Base-by-base conservation (phyloP, 2,329 filamentous ascomycete genomes). In the Trichoderma guizhouense region DNA sequence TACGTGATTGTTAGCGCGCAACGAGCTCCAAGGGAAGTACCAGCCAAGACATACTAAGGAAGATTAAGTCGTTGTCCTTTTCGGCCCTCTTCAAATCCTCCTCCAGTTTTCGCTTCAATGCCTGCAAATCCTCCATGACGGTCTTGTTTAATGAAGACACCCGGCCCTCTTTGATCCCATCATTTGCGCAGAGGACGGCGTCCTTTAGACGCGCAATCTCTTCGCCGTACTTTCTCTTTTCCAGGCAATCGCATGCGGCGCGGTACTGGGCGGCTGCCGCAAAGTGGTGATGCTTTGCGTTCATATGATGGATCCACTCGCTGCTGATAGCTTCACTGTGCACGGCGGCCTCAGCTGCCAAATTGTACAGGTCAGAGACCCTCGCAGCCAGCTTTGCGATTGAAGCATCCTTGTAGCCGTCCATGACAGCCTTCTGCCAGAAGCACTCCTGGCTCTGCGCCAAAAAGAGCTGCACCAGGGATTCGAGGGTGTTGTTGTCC, bases 241-340 rank as follows among this genome's bases (percentile, higher is more conserved):
- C 96, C 15, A 99, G 81, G 76, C 93, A 96, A 78, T 98, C 95
- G 74, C 94, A 91, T 0, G 96, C 94, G 30, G 95, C 94, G 15
- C 96, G 87, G 77, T 95, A 98, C 79, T 99, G 96, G 0, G 96
- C 96, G 0, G 96, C 96, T 0, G 94, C 95, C 1, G 95, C 95
- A 82, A 99, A 98, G 81, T 98, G 96, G 79, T 98, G 93, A 78
- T 98, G 95, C 80, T 98, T 99, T 7, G 95, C 96, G 30, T 93
- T 95, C 88, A 97, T 95, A 79, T 98, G 95, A 81, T 98, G 95
- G 76, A 99, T 98, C 96, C 95, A 98, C 74, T 96, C 93, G 71
- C 92, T 95, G 79, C 93, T 96, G 75, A 98, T 91, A 18, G 93
- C 91, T 77, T 97, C 91, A 74, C 94, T 97, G 81, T 94, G 93